Evolutionary conservation across 2,329 filamentous ascomycete species (phyloP), one percentile per base, ranked within the genome.

Genomic region (Aspergillus thermomutatus): DNA sequence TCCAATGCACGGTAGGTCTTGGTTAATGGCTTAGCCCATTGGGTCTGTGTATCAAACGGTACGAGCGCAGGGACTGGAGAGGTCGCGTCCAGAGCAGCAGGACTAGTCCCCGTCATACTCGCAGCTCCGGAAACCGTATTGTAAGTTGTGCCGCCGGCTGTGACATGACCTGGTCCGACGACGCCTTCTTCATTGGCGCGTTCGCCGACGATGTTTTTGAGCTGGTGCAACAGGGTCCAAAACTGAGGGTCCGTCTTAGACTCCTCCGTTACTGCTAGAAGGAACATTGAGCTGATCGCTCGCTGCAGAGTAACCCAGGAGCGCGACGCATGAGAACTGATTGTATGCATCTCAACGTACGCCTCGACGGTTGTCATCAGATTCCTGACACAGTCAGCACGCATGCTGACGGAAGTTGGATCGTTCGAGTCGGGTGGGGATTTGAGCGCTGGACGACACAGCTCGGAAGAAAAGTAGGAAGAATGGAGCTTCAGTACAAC

Each of bases 401-500:
- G 79, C 66, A 86, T 70, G 34, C 65, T 68, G 7, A 66, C 57
- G 6, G 66, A 68, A 23, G 62, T 60, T n/a, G 77, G 10, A 70
- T 80, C 65, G 70, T 77, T 60, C 69, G 75, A 43, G 41, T 80
- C 77, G 8, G 75, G 75, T 46, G 76, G 73, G 9, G 80, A 77
- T 64, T 83, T 85, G 64, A 87, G 79, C 25, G 83, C 82, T 34
- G 84, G 83, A 31, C 84, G 79, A 65, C 82, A 86, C 31, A 87
- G 79, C 70, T 87, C 84, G 4, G 84, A 86, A 23, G 80, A 80
- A 57, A 85, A 81, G 68, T 87, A 87, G 7, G 83, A 85, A 21
- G 82, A 81, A 66, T 87, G 84, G 3, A 87, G 72, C 64, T 85
- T 85, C 4, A 87, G 67, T 0, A 82, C 83, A 69, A 84, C 82